Evolutionary conservation across 768 basidiomycete genomes (phyloP).

Genomic region (Cubamyces lactineus): DNA sequence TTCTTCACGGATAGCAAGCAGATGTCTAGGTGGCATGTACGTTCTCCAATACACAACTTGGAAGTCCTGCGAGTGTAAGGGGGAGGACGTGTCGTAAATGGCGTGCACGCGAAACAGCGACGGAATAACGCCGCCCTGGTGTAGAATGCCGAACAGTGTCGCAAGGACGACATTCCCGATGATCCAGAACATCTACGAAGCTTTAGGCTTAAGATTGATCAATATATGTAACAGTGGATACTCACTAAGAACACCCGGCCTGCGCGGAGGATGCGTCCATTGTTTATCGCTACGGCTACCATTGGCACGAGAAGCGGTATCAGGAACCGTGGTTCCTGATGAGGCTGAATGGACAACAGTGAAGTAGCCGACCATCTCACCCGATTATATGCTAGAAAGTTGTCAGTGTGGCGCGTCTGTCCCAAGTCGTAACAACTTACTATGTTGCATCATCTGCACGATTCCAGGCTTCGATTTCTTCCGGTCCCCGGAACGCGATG

Average conservation of each 20-base stretch:
- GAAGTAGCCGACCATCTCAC: conserved; percentile 36
- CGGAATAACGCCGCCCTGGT: conserved; percentile 47
- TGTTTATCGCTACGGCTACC: conserved; percentile 35
- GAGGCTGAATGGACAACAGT: conserved; percentile 40
- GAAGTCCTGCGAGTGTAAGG: not conserved
- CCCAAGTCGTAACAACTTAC: not conserved
- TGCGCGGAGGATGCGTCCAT: conserved; percentile 29
- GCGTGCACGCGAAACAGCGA: conserved; percentile 40
- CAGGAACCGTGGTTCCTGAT: conserved; percentile 46
- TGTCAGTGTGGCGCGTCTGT: not conserved
- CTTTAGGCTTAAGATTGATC: not conserved
- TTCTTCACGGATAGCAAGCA: conserved; percentile 34
- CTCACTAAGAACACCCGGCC: conserved; percentile 40
- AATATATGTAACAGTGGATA: not conserved
- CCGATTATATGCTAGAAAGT: conserved; percentile 33
- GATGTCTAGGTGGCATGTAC: conserved; percentile 43
- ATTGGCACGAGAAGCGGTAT: conserved; percentile 40
- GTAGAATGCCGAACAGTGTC: conserved; percentile 42
- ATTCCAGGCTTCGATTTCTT: conserved; percentile 10
- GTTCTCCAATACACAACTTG: conserved; percentile 43
- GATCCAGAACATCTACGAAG: conserved; percentile 34
- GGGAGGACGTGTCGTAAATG: not conserved
- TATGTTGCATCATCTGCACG: conserved; percentile 14
- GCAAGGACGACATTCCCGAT: conserved; percentile 35
- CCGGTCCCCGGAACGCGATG: not conserved